Base-by-base conservation (phyloP, 2,329 filamentous ascomycete species). In the Epichloe festucae region DNA sequence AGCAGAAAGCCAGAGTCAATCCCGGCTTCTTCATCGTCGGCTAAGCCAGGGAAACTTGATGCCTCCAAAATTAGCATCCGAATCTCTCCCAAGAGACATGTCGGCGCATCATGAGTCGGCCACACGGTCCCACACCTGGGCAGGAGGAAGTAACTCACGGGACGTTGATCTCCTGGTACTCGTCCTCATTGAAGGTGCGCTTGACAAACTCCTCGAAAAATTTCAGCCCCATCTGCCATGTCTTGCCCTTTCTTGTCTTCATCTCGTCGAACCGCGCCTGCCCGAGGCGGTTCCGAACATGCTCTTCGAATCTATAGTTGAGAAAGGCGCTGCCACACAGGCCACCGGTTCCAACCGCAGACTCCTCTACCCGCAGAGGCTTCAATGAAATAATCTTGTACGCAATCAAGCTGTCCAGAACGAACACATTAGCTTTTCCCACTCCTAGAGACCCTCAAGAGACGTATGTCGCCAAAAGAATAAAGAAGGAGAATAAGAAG, bases 141-240 rank as follows among this genome's bases (percentile, higher is more conserved):
- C 5, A 6, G 15, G 15, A 39, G 14, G 14, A 44, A 2, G 23
- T 5, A 0, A 73, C 77, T 57, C 67, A 80, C 76, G 86, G 86
- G 4, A 90, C 78, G 53, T 89, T 89, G 53, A 89, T 79, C 63
- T 90, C 86, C 48, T 82, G 76, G 56, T 86, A 79, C 61, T 89
- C 85, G 46, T 88, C 84, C 59, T 87, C 83, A 62, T 87, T 84
- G 63, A 90, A 91, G 61, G 89, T 89, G 14, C 87, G 77, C 68
- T 91, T 91, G 14, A 91, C 85, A 62, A 88, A 89, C 62, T 90
- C 85, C 60, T 91, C 87, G 5, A 65, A 89, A 91, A 89, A 89
- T 51, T 81, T 78, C 48, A 90, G 70, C 2, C 82, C 87, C 81
- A 84, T 84, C 64, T 84, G 85, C 85, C 86, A 90, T 1, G 83